Conservation (phyloP, 352 stramenopile genomes). For the Phytophthora palmivora region DNA sequence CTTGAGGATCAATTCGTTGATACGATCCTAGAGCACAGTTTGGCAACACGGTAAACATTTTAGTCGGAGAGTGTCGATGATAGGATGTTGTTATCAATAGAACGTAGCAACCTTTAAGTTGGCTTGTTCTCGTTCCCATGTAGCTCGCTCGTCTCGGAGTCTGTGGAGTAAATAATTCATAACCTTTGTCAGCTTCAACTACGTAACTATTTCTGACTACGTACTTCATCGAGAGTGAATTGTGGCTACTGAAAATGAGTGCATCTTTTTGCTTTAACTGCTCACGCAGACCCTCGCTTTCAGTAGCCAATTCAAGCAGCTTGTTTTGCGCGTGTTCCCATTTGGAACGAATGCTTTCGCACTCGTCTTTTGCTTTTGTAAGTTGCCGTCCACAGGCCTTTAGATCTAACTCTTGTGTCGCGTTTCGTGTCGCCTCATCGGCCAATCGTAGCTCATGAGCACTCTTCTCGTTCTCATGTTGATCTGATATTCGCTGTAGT, state of each 20-base stretch:
- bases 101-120: conserved; percentile 46
- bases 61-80: background rate
- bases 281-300: conserved; percentile 66
- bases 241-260: conserved; percentile 70
- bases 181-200: background rate
- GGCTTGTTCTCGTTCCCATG: conserved; percentile 57
- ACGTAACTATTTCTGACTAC: background rate
- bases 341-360: conserved; percentile 53
- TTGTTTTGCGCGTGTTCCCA: conserved; percentile 68
- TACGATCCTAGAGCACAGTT: conserved; percentile 39
- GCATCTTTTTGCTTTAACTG: conserved; percentile 81
- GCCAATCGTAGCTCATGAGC: conserved; percentile 55
- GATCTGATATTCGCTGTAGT: conserved; percentile 44
- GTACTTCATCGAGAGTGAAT: conserved; percentile 60
- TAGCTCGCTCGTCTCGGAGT: conserved; percentile 61
- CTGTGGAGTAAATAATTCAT: conserved; percentile 24
- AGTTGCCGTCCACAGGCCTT: conserved; percentile 61
- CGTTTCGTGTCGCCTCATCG: conserved; percentile 51
- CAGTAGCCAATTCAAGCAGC: conserved; percentile 53
- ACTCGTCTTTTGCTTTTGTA: conserved; percentile 54
- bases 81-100: background rate
- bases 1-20: conserved; percentile 61
- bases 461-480: conserved; percentile 44
- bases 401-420: conserved; percentile 61
- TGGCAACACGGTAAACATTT: background rate